A percentile compares a stretch with the other conserved stretches of the same genome.
These are phyloP conservation scores for Rhynchospora pubera DNA, from an alignment of 176 grass and related monocot genomes.

Conservation along the genomic window DNA sequence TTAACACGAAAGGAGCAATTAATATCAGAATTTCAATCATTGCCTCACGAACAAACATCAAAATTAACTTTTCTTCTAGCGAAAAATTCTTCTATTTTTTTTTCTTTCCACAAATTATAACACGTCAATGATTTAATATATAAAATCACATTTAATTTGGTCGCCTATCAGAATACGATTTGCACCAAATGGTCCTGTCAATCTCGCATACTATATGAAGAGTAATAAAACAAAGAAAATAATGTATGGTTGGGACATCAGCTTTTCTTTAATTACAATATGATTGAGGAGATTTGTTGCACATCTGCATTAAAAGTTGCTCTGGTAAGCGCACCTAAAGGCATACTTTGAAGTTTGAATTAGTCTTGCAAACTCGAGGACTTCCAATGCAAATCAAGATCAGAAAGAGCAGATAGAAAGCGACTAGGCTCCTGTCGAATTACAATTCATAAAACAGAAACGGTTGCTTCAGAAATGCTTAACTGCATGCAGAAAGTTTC, in stretches of 20 bases:
- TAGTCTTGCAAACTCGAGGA: background rate
- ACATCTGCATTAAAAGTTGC: background rate
- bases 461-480: background rate
- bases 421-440: background rate
- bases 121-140: background rate
- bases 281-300: background rate
- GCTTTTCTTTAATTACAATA: background rate
- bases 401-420: background rate
- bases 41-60: background rate
- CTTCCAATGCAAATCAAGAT: background rate
- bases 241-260: background rate
- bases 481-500: background rate
- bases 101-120: background rate
- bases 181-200: no score
- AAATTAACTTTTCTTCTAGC: background rate
- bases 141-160: background rate
- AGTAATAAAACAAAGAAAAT: no score
- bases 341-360: background rate
- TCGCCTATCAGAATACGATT: background rate
- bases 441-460: background rate
- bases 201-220: no score
- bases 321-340: background rate
- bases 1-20: background rate
- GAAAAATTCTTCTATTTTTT: background rate
- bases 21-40: background rate